Evolutionary conservation across 1,284 basidiomycete species (phyloP).

Genomic region (Pyrrhoderma noxium): DNA sequence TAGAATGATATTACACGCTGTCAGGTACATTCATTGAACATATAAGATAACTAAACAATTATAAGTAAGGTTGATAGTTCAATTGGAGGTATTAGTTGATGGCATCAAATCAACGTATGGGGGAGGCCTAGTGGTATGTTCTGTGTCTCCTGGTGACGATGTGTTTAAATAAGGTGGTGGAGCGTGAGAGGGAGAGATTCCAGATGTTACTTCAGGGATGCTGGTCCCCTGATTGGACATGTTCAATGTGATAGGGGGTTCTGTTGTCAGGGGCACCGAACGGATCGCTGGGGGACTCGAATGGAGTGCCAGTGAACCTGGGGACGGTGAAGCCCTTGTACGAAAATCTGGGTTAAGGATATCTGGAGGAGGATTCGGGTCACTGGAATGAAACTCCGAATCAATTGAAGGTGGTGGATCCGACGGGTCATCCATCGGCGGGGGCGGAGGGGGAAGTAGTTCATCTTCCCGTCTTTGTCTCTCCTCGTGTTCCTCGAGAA

Average conservation of each 20-base stretch:
- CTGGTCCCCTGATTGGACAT: constrained; percentile 6
- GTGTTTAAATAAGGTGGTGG: constrained; percentile 51
- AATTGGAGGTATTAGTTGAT: constrained; percentile 4
- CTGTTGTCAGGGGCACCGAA: constrained; percentile 3
- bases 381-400: constrained; percentile 62
- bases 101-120: constrained; percentile 38
- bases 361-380: constrained; percentile 34
- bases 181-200: constrained; percentile 31
- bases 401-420: constrained; percentile 79
- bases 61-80: too few species aligned
- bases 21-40: too few species aligned
- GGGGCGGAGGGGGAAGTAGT: constrained; percentile 59
- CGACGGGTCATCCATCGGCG: constrained; percentile 77
- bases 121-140: constrained; percentile 42
- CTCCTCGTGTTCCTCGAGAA: constrained; percentile 43
- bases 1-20: neutral
- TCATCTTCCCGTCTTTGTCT: constrained; percentile 23
- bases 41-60: too few species aligned
- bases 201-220: constrained; percentile 14
- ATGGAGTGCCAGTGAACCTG: constrained; percentile 5
- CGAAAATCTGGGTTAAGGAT: constrained; percentile 15
- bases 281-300: constrained; percentile 14
- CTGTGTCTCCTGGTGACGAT: constrained; percentile 35
- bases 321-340: constrained; percentile 34
- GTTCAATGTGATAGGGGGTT: constrained; percentile 12